Evolutionary conservation across 176 grass and related monocot genomes (phyloP).

Genomic region (Metroxylon sagu): DNA sequence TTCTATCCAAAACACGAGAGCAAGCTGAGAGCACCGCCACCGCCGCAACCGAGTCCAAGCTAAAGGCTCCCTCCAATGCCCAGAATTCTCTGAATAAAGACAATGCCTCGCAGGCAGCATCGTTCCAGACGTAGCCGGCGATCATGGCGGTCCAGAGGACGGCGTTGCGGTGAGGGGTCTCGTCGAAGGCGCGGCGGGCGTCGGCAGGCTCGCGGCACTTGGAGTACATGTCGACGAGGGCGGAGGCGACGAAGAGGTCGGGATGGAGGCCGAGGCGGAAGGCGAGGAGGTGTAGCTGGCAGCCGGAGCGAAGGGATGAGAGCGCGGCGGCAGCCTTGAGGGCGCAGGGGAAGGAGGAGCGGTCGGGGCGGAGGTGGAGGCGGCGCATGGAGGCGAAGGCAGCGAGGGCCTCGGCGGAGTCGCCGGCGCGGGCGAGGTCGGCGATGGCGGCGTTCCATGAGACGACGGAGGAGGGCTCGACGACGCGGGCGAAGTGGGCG

Average conservation of each 20-base stretch:
- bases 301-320: slow-evolving; percentile 39
- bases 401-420: slow-evolving; percentile 30
- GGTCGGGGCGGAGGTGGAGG: slow-evolving; percentile 18
- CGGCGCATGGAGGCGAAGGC: slow-evolving; percentile 38
- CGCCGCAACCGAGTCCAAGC: slow-evolving; percentile 43
- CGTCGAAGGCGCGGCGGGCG: slow-evolving; percentile 67
- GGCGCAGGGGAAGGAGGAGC: slow-evolving; percentile 40
- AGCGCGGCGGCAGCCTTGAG: slow-evolving; percentile 46
- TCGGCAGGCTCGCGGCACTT: slow-evolving; percentile 45
- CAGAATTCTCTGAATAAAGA: slow-evolving; percentile 49
- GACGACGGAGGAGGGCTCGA: slow-evolving; percentile 40
- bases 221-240: slow-evolving; percentile 78
- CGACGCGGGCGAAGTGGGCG: slow-evolving; percentile 40
- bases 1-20: slow-evolving; percentile 28
- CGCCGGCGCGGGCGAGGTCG: slow-evolving; percentile 52
- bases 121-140: slow-evolving; percentile 53
- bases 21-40: slow-evolving; percentile 55
- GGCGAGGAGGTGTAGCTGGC: slow-evolving; percentile 65
- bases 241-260: slow-evolving; percentile 52
- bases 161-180: slow-evolving; percentile 43
- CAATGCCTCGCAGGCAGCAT: slow-evolving; percentile 27
- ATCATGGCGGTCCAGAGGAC: slow-evolving; percentile 67
- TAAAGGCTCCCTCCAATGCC: slow-evolving; percentile 10
- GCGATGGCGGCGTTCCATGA: slow-evolving; percentile 66
- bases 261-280: slow-evolving; percentile 51